Evolutionary conservation across 345 rosid genomes (phyloP), one percentile per base, ranked within the genome.

Genomic region (Melaleuca alternifolia): DNA sequence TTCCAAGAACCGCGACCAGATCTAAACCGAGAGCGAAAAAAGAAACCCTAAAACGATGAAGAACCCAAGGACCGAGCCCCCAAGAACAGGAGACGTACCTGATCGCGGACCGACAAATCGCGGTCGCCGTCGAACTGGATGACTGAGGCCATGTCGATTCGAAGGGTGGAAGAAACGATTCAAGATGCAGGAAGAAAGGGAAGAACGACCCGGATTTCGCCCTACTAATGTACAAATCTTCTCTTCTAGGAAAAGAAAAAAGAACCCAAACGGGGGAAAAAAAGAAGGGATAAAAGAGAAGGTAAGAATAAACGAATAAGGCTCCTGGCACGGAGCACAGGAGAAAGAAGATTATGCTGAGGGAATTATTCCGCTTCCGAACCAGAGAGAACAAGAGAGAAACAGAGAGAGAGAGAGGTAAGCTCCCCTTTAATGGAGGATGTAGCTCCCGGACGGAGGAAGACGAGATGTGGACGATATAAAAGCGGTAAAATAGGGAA

Each of bases 131-230:
- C 89, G 81, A 54, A 54, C 62, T 59, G 85, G 87, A 53, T 2
- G 86, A 86, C 85, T 16, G 89, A 86, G 86, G 91, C 82, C 91
- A 89, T 92, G 83, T 15, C 51, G 51, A 85, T n/a, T 10, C 54
- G 75, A 24, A 7, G 75, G 71, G 6, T 26, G 46, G 76, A 12
- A 3, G 44, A 51, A 23, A n/a, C 33, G 26, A 28, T n/a, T 52
- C 12, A 24, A 50, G 82, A 1, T 26, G n/a, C 62, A 16, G 30
- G 23, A 6, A 37, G 1, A 3, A n/a, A 52, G 30, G 77, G 71
- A 6, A 61, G 54, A 12, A 57, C 26, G 86, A 62, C 77, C 51
- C 84, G 28, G 52, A 71, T 71, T 71, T 71, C 81, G 79, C 7
- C 48, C 48, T 71, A 71, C 81, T 18, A 37, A 71, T 71, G 5